phyloP scores from a whole-genome alignment of 306 rosid genomes.

The Prunus kanzakura region DNA sequence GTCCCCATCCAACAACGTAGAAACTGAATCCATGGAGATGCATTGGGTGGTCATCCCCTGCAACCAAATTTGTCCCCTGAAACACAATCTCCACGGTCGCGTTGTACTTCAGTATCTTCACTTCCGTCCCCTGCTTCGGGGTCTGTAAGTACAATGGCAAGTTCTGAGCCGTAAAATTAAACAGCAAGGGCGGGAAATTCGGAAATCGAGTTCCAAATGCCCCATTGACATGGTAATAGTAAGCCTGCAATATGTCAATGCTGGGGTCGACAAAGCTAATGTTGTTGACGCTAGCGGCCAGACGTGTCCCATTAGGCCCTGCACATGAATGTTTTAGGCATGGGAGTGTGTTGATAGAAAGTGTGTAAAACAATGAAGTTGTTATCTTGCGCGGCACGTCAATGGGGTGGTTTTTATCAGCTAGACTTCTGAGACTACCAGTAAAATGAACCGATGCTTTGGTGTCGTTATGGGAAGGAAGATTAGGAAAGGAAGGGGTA shows the following conservation, averaged over 20 bases:
- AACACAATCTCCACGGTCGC: constrained; percentile 28
- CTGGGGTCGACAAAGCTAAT: constrained; percentile 28
- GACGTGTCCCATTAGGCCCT: constrained; percentile 26
- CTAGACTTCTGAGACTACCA: constrained; percentile 18
- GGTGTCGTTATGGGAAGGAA: constrained; percentile 23
- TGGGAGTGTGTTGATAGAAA: constrained; percentile 18
- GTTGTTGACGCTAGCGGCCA: constrained; percentile 29
- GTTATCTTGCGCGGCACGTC: constrained; percentile 14
- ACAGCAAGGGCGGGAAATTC: constrained; percentile 13
- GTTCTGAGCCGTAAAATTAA: constrained; percentile 22
- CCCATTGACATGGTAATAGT: constrained; percentile 16
- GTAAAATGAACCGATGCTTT: constrained; percentile 17
- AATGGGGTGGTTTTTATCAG: not conserved
- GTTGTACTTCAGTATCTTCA: constrained; percentile 27
- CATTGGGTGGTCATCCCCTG: constrained; percentile 33
- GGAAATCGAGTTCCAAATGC: constrained; percentile 24
- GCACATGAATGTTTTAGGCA: constrained; percentile 23
- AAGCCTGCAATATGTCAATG: constrained; percentile 29
- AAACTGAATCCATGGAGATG: constrained; percentile 35
- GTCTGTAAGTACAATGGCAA: constrained; percentile 16
- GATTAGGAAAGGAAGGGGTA: not conserved
- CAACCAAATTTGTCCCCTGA: constrained; percentile 30
- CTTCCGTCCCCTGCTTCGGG: constrained; percentile 19
- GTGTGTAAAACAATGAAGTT: not conserved
- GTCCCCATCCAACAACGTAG: constrained; percentile 24